Conservation (phyloP, 1,284 basidiomycete species). For the Cutaneotrichosporon sp. region DNA sequence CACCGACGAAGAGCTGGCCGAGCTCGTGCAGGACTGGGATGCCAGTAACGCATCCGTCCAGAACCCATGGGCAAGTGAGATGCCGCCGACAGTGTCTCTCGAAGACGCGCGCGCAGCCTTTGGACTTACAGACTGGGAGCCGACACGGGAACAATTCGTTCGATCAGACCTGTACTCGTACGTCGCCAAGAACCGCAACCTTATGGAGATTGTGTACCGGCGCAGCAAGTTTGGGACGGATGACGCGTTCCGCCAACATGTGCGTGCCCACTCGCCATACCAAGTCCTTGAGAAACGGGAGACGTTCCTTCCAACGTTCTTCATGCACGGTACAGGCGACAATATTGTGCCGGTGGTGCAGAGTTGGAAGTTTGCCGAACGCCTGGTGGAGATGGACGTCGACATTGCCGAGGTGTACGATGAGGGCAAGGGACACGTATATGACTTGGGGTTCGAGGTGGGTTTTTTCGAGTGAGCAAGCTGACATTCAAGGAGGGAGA, state of each 20-base stretch:
- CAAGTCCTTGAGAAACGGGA: conserved; percentile 14
- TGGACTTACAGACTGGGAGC: conserved; percentile 17
- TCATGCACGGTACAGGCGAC: conserved; percentile 36
- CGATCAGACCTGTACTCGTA: conserved; percentile 21
- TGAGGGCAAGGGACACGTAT: conserved; percentile 28
- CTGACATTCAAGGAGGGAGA: conserved; percentile 25
- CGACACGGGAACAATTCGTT: conserved; percentile 4
- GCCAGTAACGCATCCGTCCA: conserved; percentile 8
- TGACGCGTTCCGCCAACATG: conserved; percentile 17
- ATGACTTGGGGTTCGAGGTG: conserved; percentile 33
- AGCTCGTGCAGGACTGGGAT: conserved; percentile 5
- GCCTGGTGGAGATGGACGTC: conserved; percentile 25
- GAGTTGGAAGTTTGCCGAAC: conserved; percentile 21
- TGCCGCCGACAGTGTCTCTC: conserved; percentile 19
- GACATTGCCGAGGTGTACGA: conserved; percentile 22
- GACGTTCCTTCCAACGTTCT: conserved; percentile 34
- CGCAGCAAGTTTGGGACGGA: conserved; percentile 20
- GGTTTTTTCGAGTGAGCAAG: conserved; percentile 8
- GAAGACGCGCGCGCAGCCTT: conserved; percentile 11
- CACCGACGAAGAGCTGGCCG: conserved; percentile 14
- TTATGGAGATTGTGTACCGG: conserved; percentile 25
- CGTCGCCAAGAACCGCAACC: conserved; percentile 16
- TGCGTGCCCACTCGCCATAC: conserved; percentile 20
- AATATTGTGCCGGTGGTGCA: conserved; percentile 28
- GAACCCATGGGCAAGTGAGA: conserved; percentile 20